Evolutionary conservation across 352 stramenopile species (phyloP), one percentile per base, ranked within the genome.

Genomic region (Thalassiosira hispida): DNA sequence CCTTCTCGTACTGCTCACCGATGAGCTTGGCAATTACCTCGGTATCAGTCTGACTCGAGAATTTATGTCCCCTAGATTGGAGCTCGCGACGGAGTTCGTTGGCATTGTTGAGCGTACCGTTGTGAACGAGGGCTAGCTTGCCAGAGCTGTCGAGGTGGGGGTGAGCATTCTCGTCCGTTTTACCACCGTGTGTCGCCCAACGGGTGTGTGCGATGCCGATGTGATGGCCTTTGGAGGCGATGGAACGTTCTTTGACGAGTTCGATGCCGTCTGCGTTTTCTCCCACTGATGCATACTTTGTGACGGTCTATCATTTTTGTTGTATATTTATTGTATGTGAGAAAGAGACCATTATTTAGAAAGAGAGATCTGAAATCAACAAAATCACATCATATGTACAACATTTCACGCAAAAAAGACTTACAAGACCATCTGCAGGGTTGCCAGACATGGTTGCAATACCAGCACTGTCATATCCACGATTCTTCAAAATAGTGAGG

Each of bases 11-110:
- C 29, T 71, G 33, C 44, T 88, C 70, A 38, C 81, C 81, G 64
- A 98, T 98, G 18, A 99, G 89, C 70, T 98, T 96, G 20, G 96
- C 96, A 16, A 98, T 97, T 47, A 98, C 96, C 84, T 99, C 97
- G 20, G 96, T 98, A 83, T 99, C 97, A 5, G 97, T 99, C 81
- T 98, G 95, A 22, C 91, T 96, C 14, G 85, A 88, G 78, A 99
- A 98, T 42, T 89, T 88, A 8, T 98, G 92, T 51, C 96, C 96
- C 27, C 81, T 52, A 12, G 75, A 95, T 57, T 91, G 65, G 52
- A 92, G 81, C 60, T 91, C 82, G 12, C 72, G 35, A 42, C 88
- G 78, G 27, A 95, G 72, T 44, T 92, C 84, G 55, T 91, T 89
- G 27, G 84, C 79, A 82, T 99, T 99, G 70, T 97, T 98, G 78